These are phyloP conservation scores for Blastobotrys illinoisensis DNA, from an alignment of 1,139 yeast genomes.

Conservation along the genomic window DNA sequence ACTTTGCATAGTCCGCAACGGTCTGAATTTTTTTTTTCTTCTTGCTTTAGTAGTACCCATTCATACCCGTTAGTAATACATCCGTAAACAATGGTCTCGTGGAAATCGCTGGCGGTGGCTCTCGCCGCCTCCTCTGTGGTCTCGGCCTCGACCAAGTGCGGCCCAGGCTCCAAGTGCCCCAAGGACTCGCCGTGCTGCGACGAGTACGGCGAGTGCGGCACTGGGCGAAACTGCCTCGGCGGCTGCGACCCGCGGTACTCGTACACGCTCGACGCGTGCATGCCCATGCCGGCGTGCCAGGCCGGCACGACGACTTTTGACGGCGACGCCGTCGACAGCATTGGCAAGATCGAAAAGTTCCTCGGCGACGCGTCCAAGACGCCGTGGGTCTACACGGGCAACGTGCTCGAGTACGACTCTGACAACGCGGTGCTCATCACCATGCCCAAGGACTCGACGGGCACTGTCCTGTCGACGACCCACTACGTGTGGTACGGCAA, in stretches of 20 bases:
- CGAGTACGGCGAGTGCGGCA: slow-evolving; percentile 73
- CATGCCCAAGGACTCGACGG: slow-evolving; percentile 71
- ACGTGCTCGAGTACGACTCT: slow-evolving; percentile 39
- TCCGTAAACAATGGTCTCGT: slow-evolving; percentile 10
- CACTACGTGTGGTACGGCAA: slow-evolving; percentile 86
- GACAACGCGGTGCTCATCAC: slow-evolving; percentile 56
- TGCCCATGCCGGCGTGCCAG: slow-evolving; percentile 55
- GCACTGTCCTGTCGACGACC: slow-evolving; percentile 77
- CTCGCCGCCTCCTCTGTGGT: slow-evolving; percentile 18
- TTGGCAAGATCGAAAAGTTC: slow-evolving; percentile 42
- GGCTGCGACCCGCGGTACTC: slow-evolving; percentile 74
- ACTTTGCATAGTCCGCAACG: background rate
- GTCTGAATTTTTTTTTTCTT: too few relatives aligned
- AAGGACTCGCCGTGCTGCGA: slow-evolving; percentile 71
- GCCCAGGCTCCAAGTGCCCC: slow-evolving; percentile 47
- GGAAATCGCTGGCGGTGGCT: slow-evolving; percentile 11
- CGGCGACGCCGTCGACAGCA: slow-evolving; percentile 23
- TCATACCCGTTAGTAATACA: background rate
- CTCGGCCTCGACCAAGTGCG: slow-evolving; percentile 34
- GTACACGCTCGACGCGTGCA: slow-evolving; percentile 53
- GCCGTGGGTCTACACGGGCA: slow-evolving; percentile 76
- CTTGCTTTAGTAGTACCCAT: background rate
- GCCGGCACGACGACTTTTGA: slow-evolving; percentile 24
- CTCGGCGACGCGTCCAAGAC: slow-evolving; percentile 64
- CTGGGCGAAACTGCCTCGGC: slow-evolving; percentile 70